Base-by-base conservation (phyloP, 441 rosid genomes). In the Erysimum cheiri region DNA sequence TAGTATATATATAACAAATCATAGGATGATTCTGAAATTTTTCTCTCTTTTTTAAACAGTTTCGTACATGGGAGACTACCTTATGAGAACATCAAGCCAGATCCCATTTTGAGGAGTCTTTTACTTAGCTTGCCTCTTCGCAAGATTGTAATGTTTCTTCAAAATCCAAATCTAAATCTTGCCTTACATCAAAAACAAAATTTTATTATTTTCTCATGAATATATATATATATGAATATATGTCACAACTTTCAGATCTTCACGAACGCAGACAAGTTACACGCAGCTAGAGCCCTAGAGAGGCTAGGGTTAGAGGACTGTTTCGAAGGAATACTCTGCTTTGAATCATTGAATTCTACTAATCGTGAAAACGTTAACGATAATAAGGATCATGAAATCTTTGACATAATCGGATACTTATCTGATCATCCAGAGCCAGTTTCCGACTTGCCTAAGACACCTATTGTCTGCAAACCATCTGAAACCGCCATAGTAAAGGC, bases 281-380 rank as follows among this genome's bases (percentile, higher is more conserved):
- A 94, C 49, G 92, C 96, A 10, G 81, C 72, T 3, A 87, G 81
- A 65, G 91, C 67, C 49, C 88, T 94, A 3, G 76, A 73, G 64
- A 83, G 80, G 82, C 96, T 94, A 12, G 96, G 98, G 32, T 41
- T 94, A 64, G 91, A 88, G 71, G 96, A 85, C 69, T 90, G 97
- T 76, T 94, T 94, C 62, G 89, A 92, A 79, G 96, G 92, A 79
- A 79, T 90, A 28, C 71, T 94, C 36, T 88, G 97, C 66, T 94
- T 94, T 55, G 98, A 94, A 77, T 90, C 93, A 19, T 82, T 94
- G 5, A 94, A 92, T 72, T 85, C 92, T 32, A 74, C 76, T 11
- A 77, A 85, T 39, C 65, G 69, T 54, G 69, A 5, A 29, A 75
- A 48, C 10, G 55, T 46, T 65, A 77, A 87, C 33, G 84, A 74